Percentiles rank a stretch among this genome's conserved stretches.
These are phyloP conservation scores for Elongisporangium prolatum DNA, from an alignment of 352 stramenopile genomes.

Conservation along the genomic window DNA sequence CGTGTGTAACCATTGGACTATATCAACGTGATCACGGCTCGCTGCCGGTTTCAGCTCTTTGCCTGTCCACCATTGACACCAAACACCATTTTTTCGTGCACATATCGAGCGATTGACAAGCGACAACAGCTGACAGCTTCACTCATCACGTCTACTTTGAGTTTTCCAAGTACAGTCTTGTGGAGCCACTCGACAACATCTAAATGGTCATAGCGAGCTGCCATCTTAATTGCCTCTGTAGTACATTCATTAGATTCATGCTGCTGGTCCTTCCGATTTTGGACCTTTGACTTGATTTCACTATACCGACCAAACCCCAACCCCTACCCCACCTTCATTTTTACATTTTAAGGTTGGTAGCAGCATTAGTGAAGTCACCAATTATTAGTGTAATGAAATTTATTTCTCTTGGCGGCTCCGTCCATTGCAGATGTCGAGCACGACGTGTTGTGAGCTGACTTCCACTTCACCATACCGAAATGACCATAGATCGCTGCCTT, in stretches of 20 bases:
- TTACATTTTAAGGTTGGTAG: too few species aligned
- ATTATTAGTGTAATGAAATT: too few species aligned
- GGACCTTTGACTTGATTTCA: too few species aligned
- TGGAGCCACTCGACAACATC: neutral
- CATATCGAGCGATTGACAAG: neutral
- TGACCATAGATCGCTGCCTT: conserved; percentile 47
- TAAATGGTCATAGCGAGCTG: neutral
- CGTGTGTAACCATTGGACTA: neutral
- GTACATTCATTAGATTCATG: conserved; percentile 3
- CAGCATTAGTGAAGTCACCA: too few species aligned
- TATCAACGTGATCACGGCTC: neutral
- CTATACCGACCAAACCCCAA: too few species aligned
- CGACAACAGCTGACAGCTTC: neutral
- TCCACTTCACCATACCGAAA: conserved; percentile 39
- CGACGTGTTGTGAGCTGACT: conserved; percentile 28
- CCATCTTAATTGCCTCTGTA: neutral
- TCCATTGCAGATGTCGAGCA: conserved; percentile 46
- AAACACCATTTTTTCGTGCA: neutral
- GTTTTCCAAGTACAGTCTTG: neutral
- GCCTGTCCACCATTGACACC: neutral
- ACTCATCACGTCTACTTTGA: neutral
- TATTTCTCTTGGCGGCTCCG: conserved; percentile 29
- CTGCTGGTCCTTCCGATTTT: too few species aligned
- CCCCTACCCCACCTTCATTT: too few species aligned
- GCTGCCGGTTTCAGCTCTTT: neutral